Evolutionary conservation across 2,329 filamentous ascomycete species (phyloP), one percentile per base, ranked within the genome.

Genomic region (Ophiocordyceps camponoti-floridani): DNA sequence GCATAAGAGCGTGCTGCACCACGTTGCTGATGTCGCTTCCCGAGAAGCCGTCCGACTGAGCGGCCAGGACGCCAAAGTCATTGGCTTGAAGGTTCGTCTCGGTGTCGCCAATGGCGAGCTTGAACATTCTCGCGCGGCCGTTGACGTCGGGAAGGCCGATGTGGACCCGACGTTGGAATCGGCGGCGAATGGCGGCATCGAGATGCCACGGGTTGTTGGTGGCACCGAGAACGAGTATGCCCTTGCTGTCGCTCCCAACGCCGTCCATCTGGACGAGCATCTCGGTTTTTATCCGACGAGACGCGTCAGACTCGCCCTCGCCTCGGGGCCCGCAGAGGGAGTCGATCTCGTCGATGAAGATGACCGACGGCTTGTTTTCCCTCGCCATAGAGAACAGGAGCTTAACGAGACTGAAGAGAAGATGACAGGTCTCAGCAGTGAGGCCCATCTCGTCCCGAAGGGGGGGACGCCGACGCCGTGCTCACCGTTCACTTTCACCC

Each of bases 191-290:
- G 53, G 91, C 91, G 11, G 86, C 84, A 61, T 98, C 91, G 43
- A 98, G 73, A 69, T 98, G 89, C 91, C 91, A 98, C 16, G 91
- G 91, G 49, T 98, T 96, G 60, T 98, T 98, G 46, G 91, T 98
- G 45, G 91, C 91, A 48, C 91, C 91, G 4, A 98, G 75, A 38
- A 98, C 93, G 23, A 98, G 70, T 9, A 98, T 89, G 18, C 89
- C 91, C 55, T 83, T 87, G 49, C 83, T 89, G 63, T 98, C 91
- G 50, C 93, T 89, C 50, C 91, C 93, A 10, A 98, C 91, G 65
- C 91, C 93, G 55, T 98, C 91, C 91, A 98, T 98, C 64, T 98
- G 91, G 16, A 98, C 89, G 13, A 98, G 78, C 56, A 98, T 79
- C 63, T 98, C 91, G 1, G 91, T 98, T 68, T 98, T 98, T 72